Conservation (phyloP, 2,329 filamentous ascomycete species). For the Sporothrix variecibatus region DNA sequence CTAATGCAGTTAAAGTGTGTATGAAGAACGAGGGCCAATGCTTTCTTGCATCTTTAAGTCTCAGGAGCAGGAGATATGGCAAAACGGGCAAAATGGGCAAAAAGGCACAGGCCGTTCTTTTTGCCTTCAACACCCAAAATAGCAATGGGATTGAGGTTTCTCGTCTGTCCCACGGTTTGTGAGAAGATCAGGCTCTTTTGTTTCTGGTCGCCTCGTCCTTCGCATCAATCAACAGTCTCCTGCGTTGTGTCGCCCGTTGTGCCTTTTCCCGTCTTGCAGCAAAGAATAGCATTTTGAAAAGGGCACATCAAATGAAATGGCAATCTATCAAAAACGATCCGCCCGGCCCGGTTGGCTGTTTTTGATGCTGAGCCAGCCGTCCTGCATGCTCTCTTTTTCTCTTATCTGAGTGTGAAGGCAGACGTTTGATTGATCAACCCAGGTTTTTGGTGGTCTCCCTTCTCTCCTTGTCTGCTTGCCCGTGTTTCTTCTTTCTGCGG, state of each 20-base stretch:
- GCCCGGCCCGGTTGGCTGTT: neutral
- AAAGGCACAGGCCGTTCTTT: neutral
- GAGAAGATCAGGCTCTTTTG: neutral
- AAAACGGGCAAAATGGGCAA: neutral
- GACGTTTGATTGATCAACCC: slow-evolving; percentile 11
- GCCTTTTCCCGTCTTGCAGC: neutral
- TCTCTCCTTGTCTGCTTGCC: neutral
- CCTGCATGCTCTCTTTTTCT: neutral
- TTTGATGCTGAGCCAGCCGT: neutral
- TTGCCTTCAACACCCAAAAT: neutral
- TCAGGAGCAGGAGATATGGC: neutral
- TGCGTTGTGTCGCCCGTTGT: neutral
- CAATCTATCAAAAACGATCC: slow-evolving; percentile 15
- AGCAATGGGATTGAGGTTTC: neutral
- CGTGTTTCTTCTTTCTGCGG: slow-evolving; percentile 10
- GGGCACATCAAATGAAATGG: neutral
- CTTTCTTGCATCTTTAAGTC: neutral
- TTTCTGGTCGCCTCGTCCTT: neutral
- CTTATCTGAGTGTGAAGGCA: neutral
- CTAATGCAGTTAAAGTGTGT: neutral
- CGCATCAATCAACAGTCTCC: neutral
- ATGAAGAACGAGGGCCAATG: neutral
- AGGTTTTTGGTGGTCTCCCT: neutral
- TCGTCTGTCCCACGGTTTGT: neutral
- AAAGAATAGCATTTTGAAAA: neutral